Conservation (phyloP, 78 protist species). For the Monocercomonoides exilis region DNA sequence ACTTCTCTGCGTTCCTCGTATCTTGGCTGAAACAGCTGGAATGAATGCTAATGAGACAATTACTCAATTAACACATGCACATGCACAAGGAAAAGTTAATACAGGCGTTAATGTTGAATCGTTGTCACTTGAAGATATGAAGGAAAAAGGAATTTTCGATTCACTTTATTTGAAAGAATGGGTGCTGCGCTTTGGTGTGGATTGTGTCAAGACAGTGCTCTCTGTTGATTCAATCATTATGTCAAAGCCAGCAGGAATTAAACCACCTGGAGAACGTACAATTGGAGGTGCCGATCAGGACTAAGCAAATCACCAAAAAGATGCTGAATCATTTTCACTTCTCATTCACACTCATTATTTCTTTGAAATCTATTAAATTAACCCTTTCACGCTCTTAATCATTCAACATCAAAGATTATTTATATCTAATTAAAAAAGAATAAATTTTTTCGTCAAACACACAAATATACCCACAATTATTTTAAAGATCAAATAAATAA, state of each 20-base stretch:
- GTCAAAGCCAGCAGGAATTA: constrained; percentile 21
- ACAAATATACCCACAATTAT: too few species aligned
- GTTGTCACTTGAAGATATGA: background rate
- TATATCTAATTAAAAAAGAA: too few species aligned
- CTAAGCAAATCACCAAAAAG: too few species aligned
- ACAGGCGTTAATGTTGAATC: constrained; percentile 4
- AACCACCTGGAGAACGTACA: background rate
- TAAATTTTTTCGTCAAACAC: too few species aligned
- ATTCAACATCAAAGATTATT: too few species aligned
- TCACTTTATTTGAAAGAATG: background rate
- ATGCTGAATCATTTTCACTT: too few species aligned
- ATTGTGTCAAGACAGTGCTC: constrained; percentile 20
- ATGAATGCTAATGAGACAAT: background rate
- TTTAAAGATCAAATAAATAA: too few species aligned
- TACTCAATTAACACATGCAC: background rate
- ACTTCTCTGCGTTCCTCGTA: background rate
- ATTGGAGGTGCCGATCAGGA: background rate
- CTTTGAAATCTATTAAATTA: too few species aligned
- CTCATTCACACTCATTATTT: too few species aligned
- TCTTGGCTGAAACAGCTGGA: background rate
- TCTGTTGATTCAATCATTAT: constrained; percentile 30
- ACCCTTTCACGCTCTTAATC: too few species aligned
- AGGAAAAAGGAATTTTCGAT: constrained; percentile 15
- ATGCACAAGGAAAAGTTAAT: background rate
- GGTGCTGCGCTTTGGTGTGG: background rate